Conservation (phyloP, 345 rosid genomes). For the Populus euphratica region DNA sequence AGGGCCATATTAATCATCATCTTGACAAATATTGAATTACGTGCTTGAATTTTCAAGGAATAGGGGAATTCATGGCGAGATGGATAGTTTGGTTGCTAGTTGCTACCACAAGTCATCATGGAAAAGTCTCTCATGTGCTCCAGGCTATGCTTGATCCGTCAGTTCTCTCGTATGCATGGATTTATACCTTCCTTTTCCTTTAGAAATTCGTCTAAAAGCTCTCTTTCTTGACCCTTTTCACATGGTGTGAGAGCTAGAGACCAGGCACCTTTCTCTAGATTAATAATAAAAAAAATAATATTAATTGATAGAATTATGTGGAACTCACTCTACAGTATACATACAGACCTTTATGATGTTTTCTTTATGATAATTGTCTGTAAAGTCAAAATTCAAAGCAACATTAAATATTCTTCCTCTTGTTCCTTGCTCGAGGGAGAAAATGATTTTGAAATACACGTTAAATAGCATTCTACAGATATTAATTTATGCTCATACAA, state of each 20-base stretch:
- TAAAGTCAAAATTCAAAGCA: not conserved
- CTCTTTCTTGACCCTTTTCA: not conserved
- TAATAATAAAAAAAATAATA: not conserved
- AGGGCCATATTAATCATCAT: not conserved
- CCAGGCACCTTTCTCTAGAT: not conserved
- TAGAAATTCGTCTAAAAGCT: not conserved
- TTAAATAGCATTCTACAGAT: too few relatives aligned
- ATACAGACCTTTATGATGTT: not conserved
- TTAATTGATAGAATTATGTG: not conserved
- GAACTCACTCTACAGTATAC: not conserved
- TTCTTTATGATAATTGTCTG: not conserved
- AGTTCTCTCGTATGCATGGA: not conserved
- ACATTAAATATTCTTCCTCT: too few relatives aligned
- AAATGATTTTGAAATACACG: too few relatives aligned
- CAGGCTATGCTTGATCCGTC: not conserved
- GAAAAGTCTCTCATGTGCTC: not conserved
- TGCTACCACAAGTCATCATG: not conserved
- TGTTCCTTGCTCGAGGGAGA: too few relatives aligned
- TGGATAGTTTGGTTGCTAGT: slow-evolving; percentile 2
- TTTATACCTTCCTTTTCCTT: not conserved
- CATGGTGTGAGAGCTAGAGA: not conserved
- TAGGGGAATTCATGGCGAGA: not conserved
- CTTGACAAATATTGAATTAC: not conserved
- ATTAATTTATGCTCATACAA: too few relatives aligned
- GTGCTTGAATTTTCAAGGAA: not conserved